These are phyloP conservation scores for Chalciporus pseudorubinellus DNA, from an alignment of 768 basidiomycete species.

Conservation along the genomic window DNA sequence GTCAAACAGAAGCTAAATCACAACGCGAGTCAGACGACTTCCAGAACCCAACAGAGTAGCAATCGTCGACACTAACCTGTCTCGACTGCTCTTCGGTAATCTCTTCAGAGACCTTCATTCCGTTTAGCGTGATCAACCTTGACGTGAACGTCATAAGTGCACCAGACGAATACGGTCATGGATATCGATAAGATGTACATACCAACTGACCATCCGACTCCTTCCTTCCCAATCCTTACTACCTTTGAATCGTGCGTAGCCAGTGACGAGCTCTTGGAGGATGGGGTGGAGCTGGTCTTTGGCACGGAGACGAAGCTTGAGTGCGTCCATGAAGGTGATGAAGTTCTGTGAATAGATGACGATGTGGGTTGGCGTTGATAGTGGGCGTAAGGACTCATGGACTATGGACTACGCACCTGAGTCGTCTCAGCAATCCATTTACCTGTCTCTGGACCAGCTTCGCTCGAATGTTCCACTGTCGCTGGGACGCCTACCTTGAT, in stretches of 20 bases:
- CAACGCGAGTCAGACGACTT: background rate
- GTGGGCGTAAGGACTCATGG: background rate
- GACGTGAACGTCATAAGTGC: background rate
- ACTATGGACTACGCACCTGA: conserved; percentile 59
- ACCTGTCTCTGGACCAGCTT: conserved; percentile 87
- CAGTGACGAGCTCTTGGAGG: conserved; percentile 91
- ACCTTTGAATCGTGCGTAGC: conserved; percentile 91
- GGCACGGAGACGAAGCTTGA: conserved; percentile 89
- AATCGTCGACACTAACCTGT: conserved; percentile 52
- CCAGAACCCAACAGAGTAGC: background rate
- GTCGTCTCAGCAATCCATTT: conserved; percentile 99
- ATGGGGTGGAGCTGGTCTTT: conserved; percentile 97
- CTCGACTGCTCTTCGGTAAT: conserved; percentile 93
- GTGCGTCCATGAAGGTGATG: conserved; percentile 98
- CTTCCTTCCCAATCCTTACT: conserved; percentile 97
- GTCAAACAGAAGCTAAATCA: conserved; percentile 81
- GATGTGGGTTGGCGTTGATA: too few species aligned
- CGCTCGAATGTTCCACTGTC: conserved; percentile 92
- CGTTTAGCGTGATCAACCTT: conserved; percentile 95
- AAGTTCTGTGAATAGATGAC: conserved; percentile 60
- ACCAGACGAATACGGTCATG: conserved; percentile 1
- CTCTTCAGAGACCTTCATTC: conserved; percentile 96
- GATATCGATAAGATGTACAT: conserved; percentile 20
- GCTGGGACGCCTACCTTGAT: conserved; percentile 93
- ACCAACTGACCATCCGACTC: conserved; percentile 89